Conservation (phyloP, 371 early-diverging fungal genomes). For the Circinella umbellata region DNA sequence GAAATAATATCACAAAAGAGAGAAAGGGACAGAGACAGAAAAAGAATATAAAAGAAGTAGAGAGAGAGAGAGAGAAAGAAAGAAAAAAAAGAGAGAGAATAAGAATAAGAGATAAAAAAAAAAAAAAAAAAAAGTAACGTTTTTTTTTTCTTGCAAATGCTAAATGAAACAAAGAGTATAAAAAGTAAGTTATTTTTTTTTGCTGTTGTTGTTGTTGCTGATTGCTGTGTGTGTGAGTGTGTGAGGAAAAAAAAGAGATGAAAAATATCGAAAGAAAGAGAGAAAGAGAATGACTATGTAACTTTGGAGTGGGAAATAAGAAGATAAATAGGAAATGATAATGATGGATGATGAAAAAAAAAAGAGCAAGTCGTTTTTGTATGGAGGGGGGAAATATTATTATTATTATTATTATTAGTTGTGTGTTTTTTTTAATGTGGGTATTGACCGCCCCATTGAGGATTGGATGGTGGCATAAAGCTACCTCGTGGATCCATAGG, state of each 20-base stretch:
- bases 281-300: background rate
- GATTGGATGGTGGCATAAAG: background rate
- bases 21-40: background rate
- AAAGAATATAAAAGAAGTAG: background rate
- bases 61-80: background rate
- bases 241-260: background rate
- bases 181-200: background rate
- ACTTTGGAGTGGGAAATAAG: background rate
- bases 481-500: constrained; percentile 4
- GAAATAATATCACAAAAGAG: background rate
- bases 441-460: constrained; percentile 7
- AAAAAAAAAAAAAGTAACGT: background rate
- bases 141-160: background rate
- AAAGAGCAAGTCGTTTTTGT: background rate
- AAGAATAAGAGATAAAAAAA: background rate
- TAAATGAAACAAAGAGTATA: no score
- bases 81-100: background rate
- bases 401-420: background rate
- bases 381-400: no score
- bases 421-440: background rate
- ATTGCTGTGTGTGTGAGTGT: background rate
- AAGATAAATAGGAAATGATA: background rate
- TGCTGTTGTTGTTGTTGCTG: background rate
- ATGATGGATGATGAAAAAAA: background rate
- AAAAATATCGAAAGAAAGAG: background rate